Base-by-base conservation (phyloP, 176 grass and related monocot species). In the Zizania latifolia region DNA sequence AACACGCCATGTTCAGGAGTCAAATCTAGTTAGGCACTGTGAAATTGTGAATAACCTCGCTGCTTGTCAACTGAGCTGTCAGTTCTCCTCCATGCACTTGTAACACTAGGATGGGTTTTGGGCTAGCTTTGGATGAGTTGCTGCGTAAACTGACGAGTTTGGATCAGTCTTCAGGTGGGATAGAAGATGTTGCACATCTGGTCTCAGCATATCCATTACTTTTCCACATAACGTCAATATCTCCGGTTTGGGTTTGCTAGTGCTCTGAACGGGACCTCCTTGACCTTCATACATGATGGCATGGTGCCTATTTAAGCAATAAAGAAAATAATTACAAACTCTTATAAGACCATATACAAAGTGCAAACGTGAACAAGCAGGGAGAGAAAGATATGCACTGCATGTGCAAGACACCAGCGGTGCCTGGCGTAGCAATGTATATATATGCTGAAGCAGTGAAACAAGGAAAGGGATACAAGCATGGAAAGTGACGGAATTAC, bases 221-320 rank as follows among this genome's bases (percentile, higher is more conserved):
- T 99, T 99, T 51, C 91, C 89, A 8, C 91, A 98, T 36, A 94
- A 76, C 58, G 91, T 98, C 76, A 98, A 59, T 84, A 84, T 94
- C 91, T 98, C 95, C 54, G 80, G 80, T 82, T 94, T 98, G 58
- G 95, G 95, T 76, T 98, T 98, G 74, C 91, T 94, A 2, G 70
- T 92, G 59, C 79, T 94, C 82, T 94, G 95, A 38, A 98, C 95
- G 1, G 94, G 94, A 50, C 95, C 95, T 13, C 91, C 91, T 94
- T 98, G 95, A 58, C 95, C 95, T 82, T 98, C 95, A 4, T 94
- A 98, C 95, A 98, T 98, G 19, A 94, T 89, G 0, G 95, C 95
- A 11, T 98, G 95, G 69, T 98, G 91, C 67, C 95, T 98, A 64
- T 83, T 56, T 77, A 64, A 54, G 4, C 10, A 61, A 58, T 14